Evolutionary conservation across 2,329 filamentous ascomycete species (phyloP).

Genomic region (Paracamarosporium sp.): DNA sequence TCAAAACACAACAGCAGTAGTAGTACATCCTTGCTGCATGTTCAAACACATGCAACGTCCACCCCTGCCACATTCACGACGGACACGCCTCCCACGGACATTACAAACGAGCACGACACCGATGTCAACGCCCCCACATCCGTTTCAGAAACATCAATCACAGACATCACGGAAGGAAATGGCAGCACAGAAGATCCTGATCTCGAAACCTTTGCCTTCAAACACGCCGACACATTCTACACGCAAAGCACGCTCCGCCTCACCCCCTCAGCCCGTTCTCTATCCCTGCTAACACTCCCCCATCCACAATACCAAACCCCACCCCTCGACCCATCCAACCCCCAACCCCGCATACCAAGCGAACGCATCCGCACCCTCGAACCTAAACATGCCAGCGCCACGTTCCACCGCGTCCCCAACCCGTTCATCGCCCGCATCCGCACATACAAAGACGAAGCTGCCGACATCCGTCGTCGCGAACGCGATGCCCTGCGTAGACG

Average conservation of each 20-base stretch:
- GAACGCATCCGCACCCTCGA: not conserved
- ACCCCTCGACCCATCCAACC: not conserved
- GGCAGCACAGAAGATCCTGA: too few species aligned
- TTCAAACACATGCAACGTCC: too few species aligned
- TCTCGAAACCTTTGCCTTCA: not conserved
- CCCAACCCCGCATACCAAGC: not conserved
- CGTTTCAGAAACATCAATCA: too few species aligned
- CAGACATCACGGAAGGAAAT: not conserved
- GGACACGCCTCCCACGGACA: not conserved
- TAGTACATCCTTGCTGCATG: too few species aligned
- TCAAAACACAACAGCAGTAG: too few species aligned
- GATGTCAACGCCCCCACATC: too few species aligned
- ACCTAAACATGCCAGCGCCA: too few species aligned
- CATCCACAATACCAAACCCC: not conserved
- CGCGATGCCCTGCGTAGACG: not conserved
- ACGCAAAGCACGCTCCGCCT: not conserved
- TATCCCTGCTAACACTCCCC: not conserved
- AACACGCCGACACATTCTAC: not conserved
- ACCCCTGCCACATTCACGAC: too few species aligned
- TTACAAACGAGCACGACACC: not conserved
- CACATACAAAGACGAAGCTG: too few species aligned
- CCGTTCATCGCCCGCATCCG: not conserved
- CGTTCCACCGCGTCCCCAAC: not conserved
- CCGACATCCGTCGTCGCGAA: too few species aligned
- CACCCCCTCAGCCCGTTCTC: not conserved